phyloP scores from a whole-genome alignment of 306 rosid species.

The Prosopis cineraria region DNA sequence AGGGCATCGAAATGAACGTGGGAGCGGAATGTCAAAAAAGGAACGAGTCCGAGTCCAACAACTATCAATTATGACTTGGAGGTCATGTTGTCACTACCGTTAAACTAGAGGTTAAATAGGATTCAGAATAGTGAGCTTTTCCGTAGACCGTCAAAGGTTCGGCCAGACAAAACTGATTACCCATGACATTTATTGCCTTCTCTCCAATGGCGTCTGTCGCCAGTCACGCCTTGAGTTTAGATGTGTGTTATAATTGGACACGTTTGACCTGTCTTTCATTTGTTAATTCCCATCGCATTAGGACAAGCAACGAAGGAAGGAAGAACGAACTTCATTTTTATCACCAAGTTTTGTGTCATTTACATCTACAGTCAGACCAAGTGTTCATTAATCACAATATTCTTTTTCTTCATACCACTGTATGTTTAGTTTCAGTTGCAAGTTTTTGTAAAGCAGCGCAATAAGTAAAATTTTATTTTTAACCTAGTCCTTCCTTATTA shows the following conservation, averaged over 20 bases:
- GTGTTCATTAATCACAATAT: background rate
- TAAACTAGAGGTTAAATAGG: background rate
- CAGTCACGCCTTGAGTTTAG: constrained; percentile 48
- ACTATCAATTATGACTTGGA: background rate
- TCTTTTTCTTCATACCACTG: background rate
- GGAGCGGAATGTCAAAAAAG: background rate
- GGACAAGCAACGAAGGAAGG: background rate
- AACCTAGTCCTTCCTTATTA: no score
- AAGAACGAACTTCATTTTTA: background rate
- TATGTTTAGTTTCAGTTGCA: background rate
- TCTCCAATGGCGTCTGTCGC: constrained; percentile 14
- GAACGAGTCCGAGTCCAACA: no score
- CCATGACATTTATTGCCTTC: background rate
- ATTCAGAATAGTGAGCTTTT: background rate
- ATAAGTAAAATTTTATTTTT: no score
- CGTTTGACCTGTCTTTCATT: background rate
- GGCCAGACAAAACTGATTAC: background rate
- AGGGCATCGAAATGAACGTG: background rate
- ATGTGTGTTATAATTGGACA: background rate
- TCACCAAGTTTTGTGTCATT: background rate
- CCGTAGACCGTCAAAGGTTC: background rate
- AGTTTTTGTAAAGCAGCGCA: no score
- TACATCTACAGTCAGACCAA: background rate
- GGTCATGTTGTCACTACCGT: background rate
- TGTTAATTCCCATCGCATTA: background rate